Percentiles rank a stretch among this genome's conserved stretches.
These are phyloP conservation scores for Grosmannia serpens DNA, from an alignment of 2,329 filamentous ascomycete species.

Conservation along the genomic window DNA sequence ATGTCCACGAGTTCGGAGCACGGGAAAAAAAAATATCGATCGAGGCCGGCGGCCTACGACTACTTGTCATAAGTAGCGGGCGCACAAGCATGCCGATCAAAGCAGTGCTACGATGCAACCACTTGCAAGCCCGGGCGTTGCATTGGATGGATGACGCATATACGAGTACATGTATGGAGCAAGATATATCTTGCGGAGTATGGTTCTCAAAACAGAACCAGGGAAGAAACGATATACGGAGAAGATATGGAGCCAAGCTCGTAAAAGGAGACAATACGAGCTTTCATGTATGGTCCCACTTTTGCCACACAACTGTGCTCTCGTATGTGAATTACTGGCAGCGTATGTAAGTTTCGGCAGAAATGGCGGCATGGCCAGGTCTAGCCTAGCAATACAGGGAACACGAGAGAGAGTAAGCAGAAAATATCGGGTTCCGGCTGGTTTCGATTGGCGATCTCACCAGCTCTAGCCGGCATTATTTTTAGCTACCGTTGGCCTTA, in stretches of 20 bases:
- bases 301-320: neutral
- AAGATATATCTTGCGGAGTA: no score
- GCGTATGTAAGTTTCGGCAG: neutral
- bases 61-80: no score
- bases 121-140: neutral
- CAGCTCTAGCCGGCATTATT: neutral
- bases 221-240: neutral
- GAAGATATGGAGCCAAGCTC: neutral
- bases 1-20: no score
- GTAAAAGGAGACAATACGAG: neutral
- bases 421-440: no score
- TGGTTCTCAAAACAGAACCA: neutral
- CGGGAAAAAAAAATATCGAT: no score
- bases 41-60: no score
- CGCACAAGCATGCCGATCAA: no score
- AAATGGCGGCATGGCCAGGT: neutral
- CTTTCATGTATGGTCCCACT: neutral
- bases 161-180: neutral
- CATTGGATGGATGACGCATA: neutral
- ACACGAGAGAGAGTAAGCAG: no score
- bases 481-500: neutral
- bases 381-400: no score
- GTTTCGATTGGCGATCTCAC: neutral
- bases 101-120: no score
- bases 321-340: neutral